Base-by-base conservation (phyloP, 2,329 filamentous ascomycete genomes). In the Colletotrichum sp. region DNA sequence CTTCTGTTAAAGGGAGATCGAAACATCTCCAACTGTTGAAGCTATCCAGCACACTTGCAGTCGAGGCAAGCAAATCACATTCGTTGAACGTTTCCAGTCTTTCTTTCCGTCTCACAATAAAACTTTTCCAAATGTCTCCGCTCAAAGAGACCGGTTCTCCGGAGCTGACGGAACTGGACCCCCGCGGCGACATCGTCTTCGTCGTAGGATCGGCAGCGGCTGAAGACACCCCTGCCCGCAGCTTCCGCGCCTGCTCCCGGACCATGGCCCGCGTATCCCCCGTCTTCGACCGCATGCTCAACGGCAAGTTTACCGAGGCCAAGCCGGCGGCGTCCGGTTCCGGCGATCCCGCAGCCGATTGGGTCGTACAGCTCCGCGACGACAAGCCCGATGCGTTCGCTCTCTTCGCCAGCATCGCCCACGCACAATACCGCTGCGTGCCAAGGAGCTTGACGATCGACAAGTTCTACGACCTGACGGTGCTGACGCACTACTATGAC, bases 401-500 rank as follows among this genome's bases (percentile, higher is more conserved):
- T 3, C 75, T 81, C 8, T 78, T 84, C n/a, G 74, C 84, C n/a
- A 78, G 81, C 52, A 83, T 85, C 56, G 77, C 80, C 8, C 83
- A 85, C 66, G 78, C 78, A 34, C 72, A 79, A 8, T 79, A 83
- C 27, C 73, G 80, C 13, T 76, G 77, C 8, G 79, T 84, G 1
- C 81, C 80, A 2, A 71, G 22, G 25, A 66, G 27, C 1, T 25
- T 83, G 16, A 60, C 77, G 12, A 65, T 81, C 16, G 77, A 79
- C 8, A 75, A 79, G 4, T 76, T 84, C 3, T 84, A 80, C 75
- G 75, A 81, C 8, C 67, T 83, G 15, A 79, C 81, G 1, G 78
- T 81, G 3, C 43, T 84, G 58, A 81, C 81, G 6, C 78, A 84
- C 66, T 84, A 83, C 48, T 83, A 83, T 73, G 79, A 81, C 61